phyloP scores from a whole-genome alignment of 768 basidiomycete species.

The Cystofilobasidium bisporidii region DNA sequence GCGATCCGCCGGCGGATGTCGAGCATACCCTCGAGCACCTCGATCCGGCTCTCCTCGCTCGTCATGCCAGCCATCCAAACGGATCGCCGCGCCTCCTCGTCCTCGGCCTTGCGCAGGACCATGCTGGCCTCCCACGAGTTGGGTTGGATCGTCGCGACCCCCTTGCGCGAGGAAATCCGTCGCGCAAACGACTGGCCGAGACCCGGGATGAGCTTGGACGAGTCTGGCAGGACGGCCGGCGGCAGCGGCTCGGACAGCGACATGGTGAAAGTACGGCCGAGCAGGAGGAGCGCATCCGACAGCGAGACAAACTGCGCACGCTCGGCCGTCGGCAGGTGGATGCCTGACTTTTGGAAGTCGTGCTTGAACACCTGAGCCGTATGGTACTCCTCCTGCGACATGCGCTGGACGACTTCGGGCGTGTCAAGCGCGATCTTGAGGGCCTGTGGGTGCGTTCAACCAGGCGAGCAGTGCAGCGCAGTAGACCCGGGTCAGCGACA shows the following conservation, averaged over 20 bases:
- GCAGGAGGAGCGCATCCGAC: slow-evolving; percentile 75
- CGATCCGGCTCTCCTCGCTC: slow-evolving; percentile 50
- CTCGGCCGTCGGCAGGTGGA: slow-evolving; percentile 65
- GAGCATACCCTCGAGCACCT: slow-evolving; percentile 65
- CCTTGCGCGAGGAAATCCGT: slow-evolving; percentile 17
- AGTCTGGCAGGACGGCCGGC: slow-evolving; percentile 32
- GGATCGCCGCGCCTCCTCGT: slow-evolving; percentile 67
- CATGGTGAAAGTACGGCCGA: slow-evolving; percentile 70
- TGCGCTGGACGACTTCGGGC: slow-evolving; percentile 31
- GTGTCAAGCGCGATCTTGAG: slow-evolving; percentile 36
- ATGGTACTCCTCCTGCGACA: slow-evolving; percentile 36
- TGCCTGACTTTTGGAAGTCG: slow-evolving; percentile 96
- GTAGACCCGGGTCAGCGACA: no score
- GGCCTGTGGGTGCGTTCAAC: slow-evolving; percentile 25
- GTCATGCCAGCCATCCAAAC: slow-evolving; percentile 70
- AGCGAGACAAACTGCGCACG: slow-evolving; percentile 73
- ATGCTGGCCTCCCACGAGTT: slow-evolving; percentile 83
- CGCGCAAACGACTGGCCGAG: slow-evolving; percentile 38
- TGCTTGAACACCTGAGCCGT: slow-evolving; percentile 85
- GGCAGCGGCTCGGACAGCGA: slow-evolving; percentile 19
- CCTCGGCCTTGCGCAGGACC: slow-evolving; percentile 80
- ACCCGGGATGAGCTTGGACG: slow-evolving; percentile 34
- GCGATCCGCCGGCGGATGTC: slow-evolving; percentile 72
- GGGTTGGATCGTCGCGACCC: slow-evolving; percentile 47
- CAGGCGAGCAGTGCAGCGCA: neutral